Evolutionary conservation across 331 rosid genomes (phyloP).

Genomic region (Stylosanthes scabra): DNA sequence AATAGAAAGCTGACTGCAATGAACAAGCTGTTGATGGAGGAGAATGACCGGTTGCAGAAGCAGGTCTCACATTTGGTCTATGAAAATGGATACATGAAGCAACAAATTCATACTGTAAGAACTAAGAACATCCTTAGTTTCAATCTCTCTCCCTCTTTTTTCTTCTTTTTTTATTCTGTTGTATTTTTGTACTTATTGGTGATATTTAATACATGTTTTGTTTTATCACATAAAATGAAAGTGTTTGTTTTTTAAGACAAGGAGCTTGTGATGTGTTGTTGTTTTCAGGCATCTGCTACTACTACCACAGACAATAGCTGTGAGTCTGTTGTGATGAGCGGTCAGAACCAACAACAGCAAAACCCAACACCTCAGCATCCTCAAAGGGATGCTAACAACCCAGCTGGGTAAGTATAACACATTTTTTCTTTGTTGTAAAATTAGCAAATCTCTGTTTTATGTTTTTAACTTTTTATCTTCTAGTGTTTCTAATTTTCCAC

Average conservation of each 20-base stretch:
- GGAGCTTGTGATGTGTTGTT: background rate
- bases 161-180: too few relatives aligned
- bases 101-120: slow-evolving; percentile 83
- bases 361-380: slow-evolving; percentile 98
- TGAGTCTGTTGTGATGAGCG: slow-evolving; percentile 99
- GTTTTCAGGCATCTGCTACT: slow-evolving; percentile 70
- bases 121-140: too few relatives aligned
- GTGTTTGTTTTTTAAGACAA: background rate
- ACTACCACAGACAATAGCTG: slow-evolving; percentile 99
- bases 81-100: slow-evolving; percentile 86
- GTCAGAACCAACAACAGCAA: slow-evolving; percentile 98
- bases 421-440: too few relatives aligned
- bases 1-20: slow-evolving; percentile 86
- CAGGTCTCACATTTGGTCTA: slow-evolving; percentile 95
- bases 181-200: background rate
- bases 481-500: background rate
- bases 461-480: too few relatives aligned
- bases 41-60: slow-evolving; percentile 97
- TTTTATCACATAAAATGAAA: background rate
- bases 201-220: background rate
- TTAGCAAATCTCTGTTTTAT: background rate
- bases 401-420: slow-evolving; percentile 92
- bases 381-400: slow-evolving; percentile 94
- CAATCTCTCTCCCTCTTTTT: background rate
- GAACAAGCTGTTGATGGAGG: slow-evolving; percentile 97